These are phyloP conservation scores for Hypoxylon sp. DNA, from an alignment of 2,329 filamentous ascomycete species.

Conservation along the genomic window DNA sequence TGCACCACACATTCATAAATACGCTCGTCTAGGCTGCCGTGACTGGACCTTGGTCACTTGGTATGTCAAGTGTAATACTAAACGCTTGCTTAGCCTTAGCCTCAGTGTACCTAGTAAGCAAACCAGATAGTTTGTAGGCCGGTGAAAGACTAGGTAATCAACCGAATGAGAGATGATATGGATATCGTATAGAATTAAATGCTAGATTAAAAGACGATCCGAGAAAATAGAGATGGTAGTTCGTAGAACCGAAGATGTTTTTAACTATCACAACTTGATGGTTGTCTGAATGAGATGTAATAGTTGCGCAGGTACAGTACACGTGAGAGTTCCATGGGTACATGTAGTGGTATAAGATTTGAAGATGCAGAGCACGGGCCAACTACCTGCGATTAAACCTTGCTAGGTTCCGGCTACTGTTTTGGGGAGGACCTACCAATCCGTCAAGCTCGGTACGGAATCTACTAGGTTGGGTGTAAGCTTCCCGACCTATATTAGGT, in stretches of 20 bases:
- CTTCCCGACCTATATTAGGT: background rate
- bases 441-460: conserved; percentile 12
- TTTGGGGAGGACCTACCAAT: conserved; percentile 19
- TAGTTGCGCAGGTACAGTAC: conserved; percentile 45
- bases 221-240: conserved; percentile 22
- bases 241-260: conserved; percentile 29
- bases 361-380: conserved; percentile 36
- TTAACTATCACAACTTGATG: conserved; percentile 19
- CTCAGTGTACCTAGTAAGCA: conserved; percentile 12
- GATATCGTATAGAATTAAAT: conserved; percentile 19
- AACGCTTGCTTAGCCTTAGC: conserved; percentile 28
- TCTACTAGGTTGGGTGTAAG: background rate
- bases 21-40: conserved; percentile 24
- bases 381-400: conserved; percentile 17
- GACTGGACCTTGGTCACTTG: conserved; percentile 19
- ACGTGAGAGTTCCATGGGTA: conserved; percentile 43
- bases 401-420: conserved; percentile 14
- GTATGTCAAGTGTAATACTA: conserved; percentile 20
- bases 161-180: conserved; percentile 26
- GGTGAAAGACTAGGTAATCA: conserved; percentile 1
- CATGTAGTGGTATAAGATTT: conserved; percentile 36
- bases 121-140: conserved; percentile 13
- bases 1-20: conserved; percentile 39
- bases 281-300: conserved; percentile 28
- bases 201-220: conserved; percentile 22